Percentiles rank a stretch among this genome's conserved stretches.
These are phyloP conservation scores for Amanita inopinata DNA, from an alignment of 768 basidiomycete species.

Conservation along the genomic window DNA sequence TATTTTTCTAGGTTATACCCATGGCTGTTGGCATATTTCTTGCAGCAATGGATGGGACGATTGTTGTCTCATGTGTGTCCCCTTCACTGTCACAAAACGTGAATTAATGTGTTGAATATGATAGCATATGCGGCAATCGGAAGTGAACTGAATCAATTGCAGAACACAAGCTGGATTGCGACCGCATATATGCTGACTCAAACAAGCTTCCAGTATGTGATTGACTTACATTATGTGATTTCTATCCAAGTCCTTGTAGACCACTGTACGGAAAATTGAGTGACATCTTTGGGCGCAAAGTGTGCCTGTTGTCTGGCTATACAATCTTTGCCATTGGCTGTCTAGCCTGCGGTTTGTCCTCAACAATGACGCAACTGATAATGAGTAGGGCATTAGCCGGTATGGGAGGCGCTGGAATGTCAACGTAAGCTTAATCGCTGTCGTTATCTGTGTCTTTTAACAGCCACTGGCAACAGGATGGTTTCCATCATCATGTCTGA, in stretches of 20 bases:
- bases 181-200: slow-evolving; percentile 53
- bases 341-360: slow-evolving; percentile 41
- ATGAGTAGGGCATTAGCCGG: slow-evolving; percentile 45
- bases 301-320: slow-evolving; percentile 47
- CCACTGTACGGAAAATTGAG: slow-evolving; percentile 57
- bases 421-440: slow-evolving; percentile 33
- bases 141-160: slow-evolving; percentile 49
- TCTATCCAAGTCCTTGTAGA: slow-evolving; percentile 18
- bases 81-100: background rate
- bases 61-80: slow-evolving; percentile 34
- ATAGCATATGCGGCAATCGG: slow-evolving; percentile 45
- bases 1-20: slow-evolving; percentile 27
- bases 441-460: background rate
- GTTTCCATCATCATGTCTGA: slow-evolving; percentile 61
- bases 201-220: slow-evolving; percentile 47
- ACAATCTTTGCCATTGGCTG: slow-evolving; percentile 43
- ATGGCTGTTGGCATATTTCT: slow-evolving; percentile 41
- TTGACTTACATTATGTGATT: background rate
- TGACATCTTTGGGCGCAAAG: slow-evolving; percentile 57
- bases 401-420: slow-evolving; percentile 54
- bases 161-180: slow-evolving; percentile 60
- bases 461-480: slow-evolving; percentile 25
- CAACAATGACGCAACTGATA: slow-evolving; percentile 45
- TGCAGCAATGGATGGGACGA: slow-evolving; percentile 39
- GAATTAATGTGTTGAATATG: too few species aligned